Percentiles rank a stretch among this genome's conserved stretches.
Conservation (phyloP, 768 basidiomycete species). For the Pholiota conissans region DNA sequence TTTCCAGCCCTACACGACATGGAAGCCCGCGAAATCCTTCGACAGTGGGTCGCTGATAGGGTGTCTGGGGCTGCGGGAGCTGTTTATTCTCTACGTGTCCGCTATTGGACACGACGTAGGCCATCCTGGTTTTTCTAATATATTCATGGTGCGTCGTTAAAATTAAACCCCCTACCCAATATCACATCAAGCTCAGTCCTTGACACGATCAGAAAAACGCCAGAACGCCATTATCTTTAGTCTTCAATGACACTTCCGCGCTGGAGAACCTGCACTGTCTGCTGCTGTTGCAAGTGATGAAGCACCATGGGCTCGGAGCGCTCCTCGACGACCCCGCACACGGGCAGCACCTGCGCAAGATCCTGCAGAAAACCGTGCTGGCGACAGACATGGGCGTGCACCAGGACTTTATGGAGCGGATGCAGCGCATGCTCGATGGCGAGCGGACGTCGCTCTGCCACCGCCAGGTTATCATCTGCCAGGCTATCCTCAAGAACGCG, state of each 20-base stretch:
- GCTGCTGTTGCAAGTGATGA: slow-evolving; percentile 77
- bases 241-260: slow-evolving; percentile 88
- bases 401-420: slow-evolving; percentile 74
- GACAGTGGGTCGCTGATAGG: slow-evolving; percentile 40
- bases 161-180: not conserved
- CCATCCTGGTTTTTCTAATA: slow-evolving; percentile 92
- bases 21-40: slow-evolving; percentile 35
- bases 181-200: slow-evolving; percentile 6
- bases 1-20: slow-evolving; percentile 47
- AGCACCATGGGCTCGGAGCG: slow-evolving; percentile 71
- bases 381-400: slow-evolving; percentile 97
- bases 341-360: slow-evolving; percentile 59
- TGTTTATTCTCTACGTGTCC: slow-evolving; percentile 84
- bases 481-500: slow-evolving; percentile 93
- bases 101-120: slow-evolving; percentile 98
- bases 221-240: slow-evolving; percentile 79
- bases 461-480: slow-evolving; percentile 75
- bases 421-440: slow-evolving; percentile 50
- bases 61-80: slow-evolving; percentile 63
- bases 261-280: slow-evolving; percentile 92
- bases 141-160: slow-evolving; percentile 79
- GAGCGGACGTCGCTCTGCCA: slow-evolving; percentile 37
- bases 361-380: slow-evolving; percentile 80
- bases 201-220: slow-evolving; percentile 78
- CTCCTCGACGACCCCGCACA: slow-evolving; percentile 57